These are phyloP conservation scores for Tylopilus sp. DNA, from an alignment of 768 basidiomycete species.

Conservation along the genomic window DNA sequence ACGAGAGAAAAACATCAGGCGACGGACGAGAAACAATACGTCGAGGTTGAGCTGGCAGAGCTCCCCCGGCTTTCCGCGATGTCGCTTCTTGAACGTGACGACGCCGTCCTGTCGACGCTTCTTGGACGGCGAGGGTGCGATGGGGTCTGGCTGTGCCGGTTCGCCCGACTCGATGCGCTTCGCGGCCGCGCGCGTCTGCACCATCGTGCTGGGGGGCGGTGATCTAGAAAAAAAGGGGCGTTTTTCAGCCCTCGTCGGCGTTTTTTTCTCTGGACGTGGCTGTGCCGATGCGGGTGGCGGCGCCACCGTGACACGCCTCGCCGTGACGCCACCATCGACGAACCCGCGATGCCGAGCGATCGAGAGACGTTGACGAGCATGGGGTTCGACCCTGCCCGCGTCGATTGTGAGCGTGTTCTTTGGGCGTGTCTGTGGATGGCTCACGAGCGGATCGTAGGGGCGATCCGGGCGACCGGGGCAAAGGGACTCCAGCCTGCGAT, in stretches of 20 bases:
- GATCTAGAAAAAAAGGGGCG: too few relatives aligned
- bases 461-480: conserved; percentile 76
- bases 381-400: conserved; percentile 82
- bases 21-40: background rate
- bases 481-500: conserved; percentile 88
- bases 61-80: background rate
- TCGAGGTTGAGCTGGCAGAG: background rate
- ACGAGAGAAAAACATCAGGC: too few relatives aligned
- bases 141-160: background rate
- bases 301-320: too few relatives aligned
- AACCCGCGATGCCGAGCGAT: conserved; percentile 51
- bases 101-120: background rate
- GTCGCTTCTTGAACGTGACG: background rate
- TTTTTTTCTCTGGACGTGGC: too few relatives aligned
- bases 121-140: background rate
- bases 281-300: too few relatives aligned
- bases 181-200: background rate
- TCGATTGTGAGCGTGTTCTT: conserved; percentile 64
- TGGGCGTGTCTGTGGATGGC: too few relatives aligned
- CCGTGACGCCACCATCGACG: too few relatives aligned
- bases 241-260: too few relatives aligned
- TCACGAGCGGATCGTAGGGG: conserved; percentile 58
- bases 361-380: conserved; percentile 74
- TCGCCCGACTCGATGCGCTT: background rate
- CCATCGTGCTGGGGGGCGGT: background rate